Evolutionary conservation across 805 yeast genomes (phyloP).

Genomic region (Pichia insulana): DNA sequence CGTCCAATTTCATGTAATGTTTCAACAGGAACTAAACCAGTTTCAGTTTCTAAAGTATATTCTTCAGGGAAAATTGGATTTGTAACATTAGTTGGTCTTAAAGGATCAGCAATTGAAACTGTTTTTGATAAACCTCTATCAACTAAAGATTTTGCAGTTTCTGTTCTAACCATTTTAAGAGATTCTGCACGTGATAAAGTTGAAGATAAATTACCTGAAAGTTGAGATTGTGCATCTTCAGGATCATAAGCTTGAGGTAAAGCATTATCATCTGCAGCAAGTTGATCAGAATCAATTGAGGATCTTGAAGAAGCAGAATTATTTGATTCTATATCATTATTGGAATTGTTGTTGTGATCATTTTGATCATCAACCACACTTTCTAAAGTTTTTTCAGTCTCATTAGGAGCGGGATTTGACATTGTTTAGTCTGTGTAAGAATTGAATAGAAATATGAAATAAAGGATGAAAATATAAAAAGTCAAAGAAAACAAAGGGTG

Average conservation of each 20-base stretch:
- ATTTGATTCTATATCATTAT: background rate
- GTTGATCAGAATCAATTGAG: conserved; percentile 1
- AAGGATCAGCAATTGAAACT: conserved; percentile 47
- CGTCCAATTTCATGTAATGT: conserved; percentile 67
- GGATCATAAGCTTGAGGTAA: conserved; percentile 35
- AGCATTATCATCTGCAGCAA: background rate
- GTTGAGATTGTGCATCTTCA: conserved; percentile 39
- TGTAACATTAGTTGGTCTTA: conserved; percentile 43
- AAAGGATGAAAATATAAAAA: no score
- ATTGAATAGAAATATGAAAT: no score
- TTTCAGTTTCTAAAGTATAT: conserved; percentile 76
- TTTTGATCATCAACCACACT: background rate
- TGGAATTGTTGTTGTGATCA: background rate
- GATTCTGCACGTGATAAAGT: conserved; percentile 27
- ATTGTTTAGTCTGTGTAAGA: no score
- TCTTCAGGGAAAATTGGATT: conserved; percentile 88
- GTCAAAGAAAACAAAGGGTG: no score
- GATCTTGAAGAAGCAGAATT: conserved; percentile 7
- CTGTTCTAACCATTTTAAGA: conserved; percentile 46
- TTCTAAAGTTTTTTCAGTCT: background rate
- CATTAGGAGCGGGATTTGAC: no score
- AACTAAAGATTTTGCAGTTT: conserved; percentile 62
- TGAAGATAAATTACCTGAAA: conserved; percentile 27
- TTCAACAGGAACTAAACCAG: conserved; percentile 78
- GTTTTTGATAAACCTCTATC: conserved; percentile 52